Conservation (phyloP, 345 rosid genomes). For the Erodium maritimum region DNA sequence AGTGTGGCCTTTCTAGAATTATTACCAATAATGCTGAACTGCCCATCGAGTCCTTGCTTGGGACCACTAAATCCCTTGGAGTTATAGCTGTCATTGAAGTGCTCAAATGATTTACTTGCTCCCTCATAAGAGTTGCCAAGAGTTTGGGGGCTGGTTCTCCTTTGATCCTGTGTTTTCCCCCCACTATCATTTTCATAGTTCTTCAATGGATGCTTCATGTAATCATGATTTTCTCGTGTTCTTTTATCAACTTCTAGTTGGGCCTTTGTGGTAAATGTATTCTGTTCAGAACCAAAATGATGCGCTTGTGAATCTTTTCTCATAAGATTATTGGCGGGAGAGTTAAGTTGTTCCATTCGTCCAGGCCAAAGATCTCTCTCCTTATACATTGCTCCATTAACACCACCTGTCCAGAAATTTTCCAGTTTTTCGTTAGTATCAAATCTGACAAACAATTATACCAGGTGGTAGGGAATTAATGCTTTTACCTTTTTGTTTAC, state of each 20-base stretch:
- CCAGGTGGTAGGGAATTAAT: not conserved
- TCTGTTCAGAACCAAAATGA: constrained; percentile 9
- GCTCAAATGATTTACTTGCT: not conserved
- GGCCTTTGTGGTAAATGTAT: constrained; percentile 22
- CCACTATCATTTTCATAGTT: constrained; percentile 15
- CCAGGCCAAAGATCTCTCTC: not conserved
- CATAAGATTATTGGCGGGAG: not conserved
- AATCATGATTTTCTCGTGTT: constrained; percentile 22
- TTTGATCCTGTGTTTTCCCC: constrained; percentile 18
- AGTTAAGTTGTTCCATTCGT: not conserved
- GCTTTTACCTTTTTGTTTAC: constrained; percentile 6
- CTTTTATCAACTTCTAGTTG: constrained; percentile 28
- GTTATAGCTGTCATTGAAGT: not conserved
- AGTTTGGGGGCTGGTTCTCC: constrained; percentile 27
- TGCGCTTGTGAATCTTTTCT: not conserved
- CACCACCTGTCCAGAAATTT: not conserved
- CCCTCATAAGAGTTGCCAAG: constrained; percentile 23
- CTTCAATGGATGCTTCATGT: constrained; percentile 31
- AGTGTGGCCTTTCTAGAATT: constrained; percentile 23
- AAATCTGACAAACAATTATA: not conserved
- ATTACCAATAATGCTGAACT: constrained; percentile 30
- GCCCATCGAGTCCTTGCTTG: constrained; percentile 22
- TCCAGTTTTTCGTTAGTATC: not conserved
- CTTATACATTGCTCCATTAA: constrained; percentile 1
- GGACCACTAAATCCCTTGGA: constrained; percentile 20